Percentiles rank a stretch among this genome's conserved stretches.
Conservation (phyloP, 331 rosid genomes). For the Acacia concinna region DNA sequence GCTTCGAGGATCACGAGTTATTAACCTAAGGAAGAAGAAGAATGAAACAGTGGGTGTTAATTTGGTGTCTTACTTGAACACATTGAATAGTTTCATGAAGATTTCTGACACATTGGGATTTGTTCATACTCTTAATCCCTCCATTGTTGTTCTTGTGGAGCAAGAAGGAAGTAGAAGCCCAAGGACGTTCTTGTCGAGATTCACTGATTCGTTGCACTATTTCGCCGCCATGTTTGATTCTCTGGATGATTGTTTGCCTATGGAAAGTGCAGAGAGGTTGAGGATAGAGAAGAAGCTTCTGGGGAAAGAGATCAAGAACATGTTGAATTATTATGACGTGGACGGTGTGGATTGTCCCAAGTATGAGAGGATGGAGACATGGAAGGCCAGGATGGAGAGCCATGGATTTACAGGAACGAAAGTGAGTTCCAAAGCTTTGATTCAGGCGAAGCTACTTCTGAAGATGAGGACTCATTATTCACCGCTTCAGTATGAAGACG, state of each 20-base stretch:
- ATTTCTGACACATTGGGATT: constrained; percentile 63
- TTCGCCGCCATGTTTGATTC: constrained; percentile 89
- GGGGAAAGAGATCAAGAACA: constrained; percentile 65
- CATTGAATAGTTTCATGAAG: constrained; percentile 40
- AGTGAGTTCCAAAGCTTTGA: constrained; percentile 62
- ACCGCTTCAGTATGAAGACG: constrained; percentile 57
- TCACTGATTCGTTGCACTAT: constrained; percentile 66
- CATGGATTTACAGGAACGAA: constrained; percentile 53
- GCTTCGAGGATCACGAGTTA: constrained; percentile 46
- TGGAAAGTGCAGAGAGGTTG: constrained; percentile 64
- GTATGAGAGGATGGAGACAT: constrained; percentile 61
- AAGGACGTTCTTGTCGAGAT: constrained; percentile 57
- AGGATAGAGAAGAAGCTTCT: constrained; percentile 71
- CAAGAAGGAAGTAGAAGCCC: constrained; percentile 59
- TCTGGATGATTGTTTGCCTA: constrained; percentile 65
- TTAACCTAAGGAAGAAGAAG: constrained; percentile 51
- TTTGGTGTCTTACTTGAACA: constrained; percentile 55
- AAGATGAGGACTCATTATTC: constrained; percentile 76
- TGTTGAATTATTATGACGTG: constrained; percentile 48
- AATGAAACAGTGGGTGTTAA: constrained; percentile 75
- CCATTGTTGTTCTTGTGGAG: constrained; percentile 62
- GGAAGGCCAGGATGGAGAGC: constrained; percentile 71
- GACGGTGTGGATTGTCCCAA: constrained; percentile 42
- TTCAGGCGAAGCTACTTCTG: constrained; percentile 70
- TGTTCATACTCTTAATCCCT: constrained; percentile 60